phyloP scores from a whole-genome alignment of 139 green algal species.

The Monoraphidium neglectum region DNA sequence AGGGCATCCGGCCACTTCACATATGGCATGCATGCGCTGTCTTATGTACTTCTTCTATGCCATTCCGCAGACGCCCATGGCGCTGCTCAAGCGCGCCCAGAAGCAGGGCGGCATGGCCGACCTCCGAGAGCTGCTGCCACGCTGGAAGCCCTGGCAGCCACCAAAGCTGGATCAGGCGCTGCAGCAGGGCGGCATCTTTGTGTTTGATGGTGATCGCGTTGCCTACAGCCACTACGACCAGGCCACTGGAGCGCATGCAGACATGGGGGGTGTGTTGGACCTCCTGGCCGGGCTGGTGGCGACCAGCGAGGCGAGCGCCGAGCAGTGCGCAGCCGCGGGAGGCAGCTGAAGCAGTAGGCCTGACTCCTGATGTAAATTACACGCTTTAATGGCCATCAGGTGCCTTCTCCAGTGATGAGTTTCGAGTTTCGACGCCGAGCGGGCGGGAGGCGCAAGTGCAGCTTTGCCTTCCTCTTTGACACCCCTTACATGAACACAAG shows the following conservation, averaged over 20 bases:
- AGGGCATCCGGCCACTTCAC: too few relatives aligned
- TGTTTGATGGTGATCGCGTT: conserved; percentile 69
- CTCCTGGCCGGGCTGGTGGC: conserved; percentile 3
- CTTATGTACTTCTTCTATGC: too few relatives aligned
- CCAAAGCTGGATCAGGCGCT: conserved; percentile 62
- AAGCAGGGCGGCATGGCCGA: conserved; percentile 45
- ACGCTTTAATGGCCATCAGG: too few relatives aligned
- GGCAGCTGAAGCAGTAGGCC: too few relatives aligned
- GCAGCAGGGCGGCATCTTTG: conserved; percentile 73
- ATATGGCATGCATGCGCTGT: neutral
- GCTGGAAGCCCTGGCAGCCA: conserved; percentile 78
- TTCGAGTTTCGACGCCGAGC: too few relatives aligned
- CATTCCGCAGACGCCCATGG: conserved; percentile 56
- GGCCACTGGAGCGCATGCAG: conserved; percentile 70
- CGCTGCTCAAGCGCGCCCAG: conserved; percentile 54
- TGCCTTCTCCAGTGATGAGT: too few relatives aligned
- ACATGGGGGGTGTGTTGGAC: conserved; percentile 53
- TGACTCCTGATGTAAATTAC: too few relatives aligned
- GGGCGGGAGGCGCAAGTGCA: too few relatives aligned
- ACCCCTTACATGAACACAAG: too few relatives aligned
- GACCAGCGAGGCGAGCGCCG: too few relatives aligned
- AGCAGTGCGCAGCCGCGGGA: too few relatives aligned
- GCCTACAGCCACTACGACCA: conserved; percentile 69
- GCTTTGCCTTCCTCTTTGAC: too few relatives aligned
- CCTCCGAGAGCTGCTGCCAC: conserved; percentile 55